Evolutionary conservation across 805 yeast species (phyloP).

Genomic region (Schwanniomyces sp.): DNA sequence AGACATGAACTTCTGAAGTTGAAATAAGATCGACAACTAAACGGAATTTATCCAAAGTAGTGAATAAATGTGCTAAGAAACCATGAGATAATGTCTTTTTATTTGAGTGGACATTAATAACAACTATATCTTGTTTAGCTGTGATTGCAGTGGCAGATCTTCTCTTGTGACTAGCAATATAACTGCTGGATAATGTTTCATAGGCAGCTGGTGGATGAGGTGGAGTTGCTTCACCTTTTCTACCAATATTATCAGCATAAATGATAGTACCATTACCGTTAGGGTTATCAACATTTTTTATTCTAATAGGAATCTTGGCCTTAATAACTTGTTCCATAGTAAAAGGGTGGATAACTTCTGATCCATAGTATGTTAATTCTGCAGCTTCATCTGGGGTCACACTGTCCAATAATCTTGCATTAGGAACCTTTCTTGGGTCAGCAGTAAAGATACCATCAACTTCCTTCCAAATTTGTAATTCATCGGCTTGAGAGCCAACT

Average conservation of each 20-base stretch:
- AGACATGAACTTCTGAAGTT: conserved; percentile 96
- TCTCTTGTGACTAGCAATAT: conserved; percentile 43
- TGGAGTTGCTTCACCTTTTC: conserved; percentile 86
- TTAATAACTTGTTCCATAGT: conserved; percentile 98
- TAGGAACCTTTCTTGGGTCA: conserved; percentile 92
- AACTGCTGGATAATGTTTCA: conserved; percentile 41
- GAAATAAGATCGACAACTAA: conserved; percentile 94
- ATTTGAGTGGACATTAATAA: conserved; percentile 90
- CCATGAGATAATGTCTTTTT: conserved; percentile 93
- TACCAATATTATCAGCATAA: conserved; percentile 85
- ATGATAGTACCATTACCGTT: conserved; percentile 90
- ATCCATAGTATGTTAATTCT: conserved; percentile 94
- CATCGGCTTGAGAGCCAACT: conserved; percentile 89
- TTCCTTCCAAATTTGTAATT: conserved; percentile 97
- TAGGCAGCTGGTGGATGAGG: conserved; percentile 90
- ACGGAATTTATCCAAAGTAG: conserved; percentile 77
- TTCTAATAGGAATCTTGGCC: conserved; percentile 94
- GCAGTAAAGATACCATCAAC: conserved; percentile 99
- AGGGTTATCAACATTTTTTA: conserved; percentile 94
- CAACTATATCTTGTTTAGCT: conserved; percentile 88
- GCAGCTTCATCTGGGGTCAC: conserved; percentile 99
- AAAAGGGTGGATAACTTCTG: conserved; percentile 97
- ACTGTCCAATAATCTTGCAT: conserved; percentile 77
- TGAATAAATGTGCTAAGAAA: conserved; percentile 86
- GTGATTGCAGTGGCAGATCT: conserved; percentile 94